These are phyloP conservation scores for Sporormia fimetaria DNA, from an alignment of 495 filamentous ascomycete genomes.

Conservation along the genomic window DNA sequence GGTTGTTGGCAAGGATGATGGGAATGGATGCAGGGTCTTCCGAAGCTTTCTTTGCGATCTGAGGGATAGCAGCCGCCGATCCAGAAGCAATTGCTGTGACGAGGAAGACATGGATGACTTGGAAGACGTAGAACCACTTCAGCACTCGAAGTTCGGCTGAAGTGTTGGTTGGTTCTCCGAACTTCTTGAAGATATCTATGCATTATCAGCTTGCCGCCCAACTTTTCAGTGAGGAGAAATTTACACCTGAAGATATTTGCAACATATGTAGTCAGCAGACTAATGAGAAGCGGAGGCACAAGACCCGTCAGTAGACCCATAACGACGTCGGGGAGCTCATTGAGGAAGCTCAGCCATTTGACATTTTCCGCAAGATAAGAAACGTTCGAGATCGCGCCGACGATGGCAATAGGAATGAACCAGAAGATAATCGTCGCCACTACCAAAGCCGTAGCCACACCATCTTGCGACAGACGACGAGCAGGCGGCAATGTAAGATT, in stretches of 20 bases:
- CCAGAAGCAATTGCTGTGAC: conserved; percentile 31
- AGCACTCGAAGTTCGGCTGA: conserved; percentile 32
- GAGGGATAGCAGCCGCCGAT: conserved; percentile 23
- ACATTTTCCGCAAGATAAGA: conserved; percentile 28
- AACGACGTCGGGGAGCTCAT: conserved; percentile 26
- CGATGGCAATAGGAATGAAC: conserved; percentile 30
- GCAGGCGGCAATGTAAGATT: conserved; percentile 24
- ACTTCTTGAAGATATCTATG: conserved; percentile 19
- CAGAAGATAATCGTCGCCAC: conserved; percentile 32
- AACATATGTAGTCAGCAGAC: conserved; percentile 27
- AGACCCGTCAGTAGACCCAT: conserved; percentile 30
- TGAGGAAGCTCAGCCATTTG: conserved; percentile 27
- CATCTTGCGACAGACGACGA: conserved; percentile 26
- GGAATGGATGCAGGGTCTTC: conserved; percentile 27
- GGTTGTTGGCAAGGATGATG: conserved; percentile 24
- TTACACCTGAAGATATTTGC: conserved; percentile 30
- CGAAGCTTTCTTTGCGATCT: conserved; percentile 25
- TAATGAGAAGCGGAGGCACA: conserved; percentile 27
- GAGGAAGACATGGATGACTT: conserved; percentile 34
- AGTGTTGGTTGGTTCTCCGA: conserved; percentile 25
- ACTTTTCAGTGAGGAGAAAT: neutral
- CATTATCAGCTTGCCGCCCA: neutral
- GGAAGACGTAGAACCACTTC: conserved; percentile 32
- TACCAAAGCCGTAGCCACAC: conserved; percentile 23
- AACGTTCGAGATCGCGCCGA: conserved; percentile 30